Base-by-base conservation (phyloP, 2,329 filamentous ascomycete genomes). In the Monosporascus sp. region DNA sequence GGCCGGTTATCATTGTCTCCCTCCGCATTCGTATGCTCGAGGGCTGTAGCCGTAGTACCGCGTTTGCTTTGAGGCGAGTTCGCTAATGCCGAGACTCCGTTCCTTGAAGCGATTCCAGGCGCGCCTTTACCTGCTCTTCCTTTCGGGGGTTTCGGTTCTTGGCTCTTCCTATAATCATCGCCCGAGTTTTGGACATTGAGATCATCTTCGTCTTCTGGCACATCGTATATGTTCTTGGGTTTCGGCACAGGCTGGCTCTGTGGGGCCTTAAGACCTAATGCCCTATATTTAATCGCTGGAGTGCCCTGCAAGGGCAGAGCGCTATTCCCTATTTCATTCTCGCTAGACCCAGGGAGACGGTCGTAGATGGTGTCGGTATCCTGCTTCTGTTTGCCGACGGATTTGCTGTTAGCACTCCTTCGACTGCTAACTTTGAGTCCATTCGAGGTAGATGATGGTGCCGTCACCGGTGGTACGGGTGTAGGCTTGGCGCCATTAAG, bases 121-220 rank as follows among this genome's bases (percentile, higher is more conserved):
- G 52, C 26, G 8, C 49, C 53, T 20, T 51, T 57, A 11, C 26
- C 45, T 1, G 41, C n/a, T 40, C 49, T 60, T 31, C 48, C 59
- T 24, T 54, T 60, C 14, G 55, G 49, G 17, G 58, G 58, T 18
- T 60, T 57, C 2, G 50, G 40, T 0, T 54, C 53, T n/a, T 53
- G 51, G 17, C 51, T 52, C 40, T 60, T 51, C 18, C 54, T 48
- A 9, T 28, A 46, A 14, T 48, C 53, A 26, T 49, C 47, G 2
- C 38, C 48, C 38, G 22, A 28, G 18, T 37, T 47, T 5, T 48
- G 50, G 31, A 45, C 41, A 35, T 56, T 54, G 17, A 50, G 37
- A 48, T 68, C 66, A 11, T 64, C 64, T 26, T 59, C 64, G 11
- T 65, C 68, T 50, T 65, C 63, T 1, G 63, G 65, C 15, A 66